Conservation (phyloP, 2,329 filamentous ascomycete genomes). For the Exserohilum turcica region DNA sequence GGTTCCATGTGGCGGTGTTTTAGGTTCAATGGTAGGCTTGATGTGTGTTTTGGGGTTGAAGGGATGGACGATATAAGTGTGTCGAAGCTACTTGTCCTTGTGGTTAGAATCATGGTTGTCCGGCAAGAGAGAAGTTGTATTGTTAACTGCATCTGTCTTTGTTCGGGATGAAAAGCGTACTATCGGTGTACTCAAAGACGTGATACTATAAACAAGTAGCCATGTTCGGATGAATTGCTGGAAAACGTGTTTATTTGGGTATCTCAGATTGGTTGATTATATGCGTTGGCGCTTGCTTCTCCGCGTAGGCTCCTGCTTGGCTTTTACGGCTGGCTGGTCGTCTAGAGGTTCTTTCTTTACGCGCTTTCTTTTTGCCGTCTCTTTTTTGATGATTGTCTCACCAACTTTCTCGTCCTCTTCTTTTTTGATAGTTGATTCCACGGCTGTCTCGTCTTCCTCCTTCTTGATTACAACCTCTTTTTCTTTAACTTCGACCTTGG, state of each 20-base stretch:
- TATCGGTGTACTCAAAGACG: neutral
- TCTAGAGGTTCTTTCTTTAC: constrained; percentile 5
- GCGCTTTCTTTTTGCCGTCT: constrained; percentile 17
- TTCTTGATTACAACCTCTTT: constrained; percentile 47
- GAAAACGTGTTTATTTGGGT: too few relatives aligned
- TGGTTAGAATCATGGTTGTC: too few relatives aligned
- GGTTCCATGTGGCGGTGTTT: too few relatives aligned
- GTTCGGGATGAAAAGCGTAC: too few relatives aligned
- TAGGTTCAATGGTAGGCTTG: too few relatives aligned
- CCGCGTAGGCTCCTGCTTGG: constrained; percentile 6
- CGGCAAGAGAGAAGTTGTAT: too few relatives aligned
- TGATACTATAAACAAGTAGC: too few relatives aligned
- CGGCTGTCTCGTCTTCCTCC: constrained; percentile 30
- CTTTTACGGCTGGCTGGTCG: neutral
- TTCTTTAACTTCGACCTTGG: constrained; percentile 56
- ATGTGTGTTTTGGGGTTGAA: too few relatives aligned
- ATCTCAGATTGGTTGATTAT: neutral
- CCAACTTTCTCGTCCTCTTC: constrained; percentile 31
- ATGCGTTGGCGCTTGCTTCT: constrained; percentile 9
- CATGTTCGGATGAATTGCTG: too few relatives aligned
- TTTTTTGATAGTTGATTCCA: constrained; percentile 29
- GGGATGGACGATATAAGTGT: too few relatives aligned
- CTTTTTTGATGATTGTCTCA: constrained; percentile 33
- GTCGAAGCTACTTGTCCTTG: too few relatives aligned
- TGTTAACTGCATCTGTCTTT: too few relatives aligned